Base-by-base conservation (phyloP, 257 asterid species). In the Nicotiana knightiana region DNA sequence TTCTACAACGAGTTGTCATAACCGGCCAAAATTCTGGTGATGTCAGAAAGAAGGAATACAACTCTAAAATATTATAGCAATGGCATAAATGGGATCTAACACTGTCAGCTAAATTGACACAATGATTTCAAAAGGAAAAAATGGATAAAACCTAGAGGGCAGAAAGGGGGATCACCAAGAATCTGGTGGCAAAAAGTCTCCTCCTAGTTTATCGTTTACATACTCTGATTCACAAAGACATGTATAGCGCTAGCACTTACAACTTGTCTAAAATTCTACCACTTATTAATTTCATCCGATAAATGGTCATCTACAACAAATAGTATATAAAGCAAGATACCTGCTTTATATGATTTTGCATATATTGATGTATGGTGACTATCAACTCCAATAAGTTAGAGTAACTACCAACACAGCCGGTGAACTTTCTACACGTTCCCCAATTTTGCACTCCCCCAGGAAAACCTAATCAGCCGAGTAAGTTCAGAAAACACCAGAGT, bases 401-500 rank as follows among this genome's bases (percentile, higher is more conserved):
- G 0, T 33, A 33, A 35, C 76, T 33, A 73, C 26, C 21, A 48
- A 26, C 62, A 32, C 26, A 73, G 1, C 21, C 26, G 0, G 62
- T 73, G 79, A 48, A 26, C 61, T 48, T 48, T 26, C 79, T 48
- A 24, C 62, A 26, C 4, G 24, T 37, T 73, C 79, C 10, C 2
- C 79, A 46, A 46, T 46, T 71, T 46, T 48, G 43, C 75, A 62
- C 75, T 26, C 65, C 37, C 5, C 15, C 6, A 35, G 71, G 30
- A 18, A 43, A 33, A 10, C 54, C 39, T 53, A 61, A 9, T 76
- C 64, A 65, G 61, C 77, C 18, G 1, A 21, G 3, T 64, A 15
- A n/a, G 28, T 46, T 61, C 32, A 37, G 9, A 48, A 54, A 30
- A 75, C 78, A 33, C 59, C 78, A 6, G 61, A 73, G 58, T 90